These are phyloP conservation scores for Neonectria punicea DNA, from an alignment of 2,329 filamentous ascomycete genomes.

Conservation along the genomic window DNA sequence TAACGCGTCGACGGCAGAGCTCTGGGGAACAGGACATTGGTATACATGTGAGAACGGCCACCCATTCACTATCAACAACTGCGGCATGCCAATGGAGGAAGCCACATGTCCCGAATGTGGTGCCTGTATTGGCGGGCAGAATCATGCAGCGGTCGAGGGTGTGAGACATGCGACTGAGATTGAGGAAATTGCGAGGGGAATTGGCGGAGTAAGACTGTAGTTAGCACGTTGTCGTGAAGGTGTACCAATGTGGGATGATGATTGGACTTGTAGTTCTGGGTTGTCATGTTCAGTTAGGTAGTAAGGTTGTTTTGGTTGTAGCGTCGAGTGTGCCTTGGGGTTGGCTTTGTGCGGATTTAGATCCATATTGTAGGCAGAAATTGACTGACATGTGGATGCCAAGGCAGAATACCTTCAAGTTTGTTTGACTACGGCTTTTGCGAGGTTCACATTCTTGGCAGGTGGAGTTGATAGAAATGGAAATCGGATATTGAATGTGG, in stretches of 20 bases:
- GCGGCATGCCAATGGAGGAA: conserved; percentile 71
- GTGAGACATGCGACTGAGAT: neutral
- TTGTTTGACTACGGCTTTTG: too few species aligned
- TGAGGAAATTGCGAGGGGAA: neutral
- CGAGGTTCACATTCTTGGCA: too few species aligned
- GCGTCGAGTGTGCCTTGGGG: too few species aligned
- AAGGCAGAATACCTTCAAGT: too few species aligned
- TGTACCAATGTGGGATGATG: neutral
- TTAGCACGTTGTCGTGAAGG: too few species aligned
- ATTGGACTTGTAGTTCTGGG: neutral
- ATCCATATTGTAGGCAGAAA: too few species aligned
- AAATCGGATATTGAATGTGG: too few species aligned
- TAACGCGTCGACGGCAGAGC: conserved; percentile 61
- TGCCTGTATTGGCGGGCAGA: conserved; percentile 37
- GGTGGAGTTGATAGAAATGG: too few species aligned
- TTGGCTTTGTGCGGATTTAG: too few species aligned
- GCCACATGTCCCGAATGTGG: conserved; percentile 72
- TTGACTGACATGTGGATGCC: too few species aligned
- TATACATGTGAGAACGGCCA: conserved; percentile 68
- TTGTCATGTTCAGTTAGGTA: neutral
- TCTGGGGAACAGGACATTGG: conserved; percentile 68
- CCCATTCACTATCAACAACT: conserved; percentile 73
- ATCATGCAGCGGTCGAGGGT: neutral
- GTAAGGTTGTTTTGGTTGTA: too few species aligned
- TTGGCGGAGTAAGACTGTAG: neutral